Evolutionary conservation across 2,329 filamentous ascomycete species (phyloP), one percentile per base, ranked within the genome.

Genomic region (Aspergillus phoenicis): DNA sequence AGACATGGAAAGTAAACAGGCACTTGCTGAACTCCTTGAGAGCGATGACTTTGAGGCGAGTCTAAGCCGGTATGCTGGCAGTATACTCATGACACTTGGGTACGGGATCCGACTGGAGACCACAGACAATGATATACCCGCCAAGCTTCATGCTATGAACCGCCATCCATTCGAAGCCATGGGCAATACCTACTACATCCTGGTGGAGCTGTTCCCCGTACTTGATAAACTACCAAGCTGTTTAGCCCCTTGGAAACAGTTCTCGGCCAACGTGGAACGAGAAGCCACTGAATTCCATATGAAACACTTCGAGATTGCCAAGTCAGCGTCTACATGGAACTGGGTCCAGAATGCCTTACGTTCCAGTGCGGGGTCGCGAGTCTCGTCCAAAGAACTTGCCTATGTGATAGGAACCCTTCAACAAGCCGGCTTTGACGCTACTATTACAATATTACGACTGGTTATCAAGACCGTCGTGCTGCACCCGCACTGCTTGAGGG

Each of bases 1-100:
- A 62, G 78, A 81, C 11, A 70, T 83, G 7, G 82, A 83, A 63
- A 79, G 77, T 33, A 78, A 75, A 57, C 80, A 82, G 55, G 63
- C 82, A 0, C 61, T 83, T 0, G 70, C 69, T 11, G 78, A 83
- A 10, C 66, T 83, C 0, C 61, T 83, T 15, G 1, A 4, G 15
- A 47, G 8, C 10, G 64, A 64, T 1, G 73, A 76, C 30, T 84
- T 80, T 72, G 78, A 80, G 63, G 76, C 78, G 53, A 73, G 78
- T 17, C 15, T 43, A 22, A 0, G 7, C 8, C 39, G 39, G 4
- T 43, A 43, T 43, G 17, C 17, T 43, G 4, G 41, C 5, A 43
- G 17, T 22, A 43, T 43, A 3, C 1, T 43, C 4, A 22, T 43
- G 41, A 43, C 41, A 22, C 41, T 43, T 10, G 41, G 41, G 4